Conservation (phyloP, 441 rosid genomes). For the Eutrema salsugineum region DNA sequence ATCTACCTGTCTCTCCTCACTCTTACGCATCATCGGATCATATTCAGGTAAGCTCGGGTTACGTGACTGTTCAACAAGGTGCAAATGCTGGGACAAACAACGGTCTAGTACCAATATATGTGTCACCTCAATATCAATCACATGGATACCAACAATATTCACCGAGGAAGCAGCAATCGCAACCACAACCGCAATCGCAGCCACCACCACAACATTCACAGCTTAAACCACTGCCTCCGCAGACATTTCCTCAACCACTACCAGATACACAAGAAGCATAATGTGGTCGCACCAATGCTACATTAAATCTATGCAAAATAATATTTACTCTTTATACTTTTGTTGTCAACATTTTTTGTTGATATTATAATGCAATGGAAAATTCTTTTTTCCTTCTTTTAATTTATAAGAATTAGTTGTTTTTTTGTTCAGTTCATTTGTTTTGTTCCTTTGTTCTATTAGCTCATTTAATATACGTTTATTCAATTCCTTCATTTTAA, state of each 20-base stretch:
- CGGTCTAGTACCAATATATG: slow-evolving; percentile 25
- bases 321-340: no score
- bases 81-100: background rate
- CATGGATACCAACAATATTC: slow-evolving; percentile 25
- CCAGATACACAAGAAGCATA: slow-evolving; percentile 10
- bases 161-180: background rate
- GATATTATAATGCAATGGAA: background rate
- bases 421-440: no score
- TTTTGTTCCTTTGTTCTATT: no score
- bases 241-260: background rate
- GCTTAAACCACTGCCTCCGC: slow-evolving; percentile 7
- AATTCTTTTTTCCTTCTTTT: background rate
- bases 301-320: background rate
- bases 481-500: no score
- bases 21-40: slow-evolving; percentile 14
- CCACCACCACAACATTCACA: background rate
- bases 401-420: background rate
- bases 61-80: slow-evolving; percentile 17
- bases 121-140: slow-evolving; percentile 22
- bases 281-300: background rate
- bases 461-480: no score
- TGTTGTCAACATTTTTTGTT: background rate
- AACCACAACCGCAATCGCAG: background rate
- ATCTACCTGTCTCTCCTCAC: slow-evolving; percentile 25
- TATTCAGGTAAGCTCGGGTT: background rate